Base-by-base conservation (phyloP, 73 alveolate genomes). In the Tetrahymena thermophila region DNA sequence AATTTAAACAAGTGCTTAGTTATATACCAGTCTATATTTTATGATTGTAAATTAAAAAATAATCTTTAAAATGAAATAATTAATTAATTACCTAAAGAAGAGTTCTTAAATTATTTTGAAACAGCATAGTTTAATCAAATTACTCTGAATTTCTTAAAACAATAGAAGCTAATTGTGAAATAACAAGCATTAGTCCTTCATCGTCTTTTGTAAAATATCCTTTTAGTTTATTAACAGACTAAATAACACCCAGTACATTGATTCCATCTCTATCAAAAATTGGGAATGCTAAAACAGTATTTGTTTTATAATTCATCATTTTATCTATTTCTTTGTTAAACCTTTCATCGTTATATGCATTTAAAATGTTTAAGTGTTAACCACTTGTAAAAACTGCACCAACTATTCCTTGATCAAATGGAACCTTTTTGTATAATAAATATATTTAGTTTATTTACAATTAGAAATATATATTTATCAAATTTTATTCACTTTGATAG, bases 301-400 rank as follows among this genome's bases (percentile, higher is more conserved):
- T 96, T 15, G 97, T 94, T 84, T 96, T 95, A 95, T 93, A 96
- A 83, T 94, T 94, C 93, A 97, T 96, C 96, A 94, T 96, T 96
- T 85, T 96, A 95, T 96, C 98, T 3, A 96, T 85, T 44, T 96
- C 98, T 95, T 95, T 93, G 89, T 96, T 96, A 95, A 95, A 96
- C 84, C 98, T 96, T 37, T 38, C 94, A 95, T 96, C 98, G 28
- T 94, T 93, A 95, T 96, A 96, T 14, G 98, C 97, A 94, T 96
- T 96, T 57, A 96, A 97, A 14, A 96, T 95, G 85, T 96, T 96
- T 94, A 96, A 85, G 93, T 96, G 95, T 94, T 94, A 94, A 0
- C 50, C 93, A 43, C 94, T 96, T 34, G 95, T 84, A 93, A 96
- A 96, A 38, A 96, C 96, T 42, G 96, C 93, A 10, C 98, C 97